phyloP scores from a whole-genome alignment of 208 protist genomes.

The Leishmania arabica region DNA sequence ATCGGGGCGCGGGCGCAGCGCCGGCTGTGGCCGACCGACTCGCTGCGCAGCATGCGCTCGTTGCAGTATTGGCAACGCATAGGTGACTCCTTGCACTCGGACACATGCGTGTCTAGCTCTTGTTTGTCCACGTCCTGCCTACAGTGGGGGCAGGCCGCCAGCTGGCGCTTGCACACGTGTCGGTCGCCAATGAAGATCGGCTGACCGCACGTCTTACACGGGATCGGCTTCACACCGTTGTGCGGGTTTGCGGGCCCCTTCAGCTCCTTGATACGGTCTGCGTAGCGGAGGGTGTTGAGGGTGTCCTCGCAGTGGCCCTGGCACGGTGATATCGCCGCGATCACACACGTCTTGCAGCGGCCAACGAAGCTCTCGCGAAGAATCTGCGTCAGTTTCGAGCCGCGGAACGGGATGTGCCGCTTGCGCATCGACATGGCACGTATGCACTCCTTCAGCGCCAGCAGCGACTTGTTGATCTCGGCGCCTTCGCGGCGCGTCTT shows the following conservation, averaged over 20 bases:
- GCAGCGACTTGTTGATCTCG: constrained; percentile 98
- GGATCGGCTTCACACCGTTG: constrained; percentile 45
- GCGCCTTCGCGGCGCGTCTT: constrained; percentile 93
- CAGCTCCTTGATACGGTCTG: constrained; percentile 93
- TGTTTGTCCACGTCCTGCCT: constrained; percentile 63
- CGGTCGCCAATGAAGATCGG: constrained; percentile 68
- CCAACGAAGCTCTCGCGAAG: constrained; percentile 96
- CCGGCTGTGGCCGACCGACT: constrained; percentile 51
- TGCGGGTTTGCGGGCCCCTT: constrained; percentile 38
- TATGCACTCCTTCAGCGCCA: constrained; percentile 98
- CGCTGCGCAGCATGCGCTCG: constrained; percentile 65
- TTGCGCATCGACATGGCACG: constrained; percentile 91
- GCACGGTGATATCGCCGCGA: constrained; percentile 93
- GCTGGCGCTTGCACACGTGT: constrained; percentile 70
- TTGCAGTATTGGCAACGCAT: constrained; percentile 73
- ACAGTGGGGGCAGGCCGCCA: constrained; percentile 73
- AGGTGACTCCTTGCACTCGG: constrained; percentile 70
- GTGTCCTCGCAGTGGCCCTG: constrained; percentile 93
- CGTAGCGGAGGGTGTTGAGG: constrained; percentile 97
- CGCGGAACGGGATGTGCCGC: constrained; percentile 96
- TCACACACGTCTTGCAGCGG: constrained; percentile 92
- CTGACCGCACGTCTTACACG: constrained; percentile 70
- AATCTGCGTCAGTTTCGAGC: constrained; percentile 96
- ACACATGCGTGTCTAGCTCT: constrained; percentile 67
- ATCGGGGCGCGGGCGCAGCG: constrained; percentile 58